Percentiles rank a stretch among this genome's conserved stretches.
These are phyloP conservation scores for Micromonas commoda DNA, from an alignment of 139 green algal genomes.

Conservation along the genomic window DNA sequence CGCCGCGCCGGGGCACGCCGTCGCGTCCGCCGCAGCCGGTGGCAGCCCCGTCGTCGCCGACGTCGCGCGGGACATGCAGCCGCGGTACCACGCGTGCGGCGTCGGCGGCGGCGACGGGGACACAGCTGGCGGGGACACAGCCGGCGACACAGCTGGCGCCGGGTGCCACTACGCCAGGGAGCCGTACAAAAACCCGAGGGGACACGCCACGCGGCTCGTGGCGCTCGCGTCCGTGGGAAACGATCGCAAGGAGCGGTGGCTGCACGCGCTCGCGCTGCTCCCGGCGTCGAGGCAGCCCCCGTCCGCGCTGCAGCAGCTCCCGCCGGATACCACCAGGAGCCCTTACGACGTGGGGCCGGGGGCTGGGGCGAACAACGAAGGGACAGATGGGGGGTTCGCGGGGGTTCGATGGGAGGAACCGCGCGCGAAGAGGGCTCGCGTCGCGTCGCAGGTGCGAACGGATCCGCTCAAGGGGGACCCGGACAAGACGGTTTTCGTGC, in stretches of 20 bases:
- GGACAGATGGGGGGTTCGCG: background rate
- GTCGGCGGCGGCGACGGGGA: conserved; percentile 13
- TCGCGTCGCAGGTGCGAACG: background rate
- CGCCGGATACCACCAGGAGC: conserved; percentile 49
- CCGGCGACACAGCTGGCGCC: conserved; percentile 1
- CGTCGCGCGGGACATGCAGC: conserved; percentile 42
- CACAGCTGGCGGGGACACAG: background rate
- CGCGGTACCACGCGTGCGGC: conserved; percentile 59
- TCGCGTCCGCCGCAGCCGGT: background rate
- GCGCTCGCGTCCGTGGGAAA: conserved; percentile 57
- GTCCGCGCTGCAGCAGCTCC: conserved; percentile 46
- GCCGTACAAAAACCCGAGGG: conserved; percentile 74
- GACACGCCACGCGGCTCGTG: conserved; percentile 79
- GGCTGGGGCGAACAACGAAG: background rate
- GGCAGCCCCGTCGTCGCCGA: background rate
- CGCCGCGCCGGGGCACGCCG: background rate
- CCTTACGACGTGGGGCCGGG: conserved; percentile 41
- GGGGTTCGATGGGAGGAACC: conserved; percentile 2
- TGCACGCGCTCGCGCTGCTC: conserved; percentile 73
- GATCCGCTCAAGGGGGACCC: background rate
- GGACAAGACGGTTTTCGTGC: conserved; percentile 58
- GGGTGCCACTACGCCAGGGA: conserved; percentile 54
- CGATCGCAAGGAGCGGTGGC: conserved; percentile 58
- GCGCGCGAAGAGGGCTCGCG: background rate
- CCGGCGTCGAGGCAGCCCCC: conserved; percentile 55